Evolutionary conservation across 148 eudicot genomes (phyloP).

Genomic region (Rhododendron ovatum): DNA sequence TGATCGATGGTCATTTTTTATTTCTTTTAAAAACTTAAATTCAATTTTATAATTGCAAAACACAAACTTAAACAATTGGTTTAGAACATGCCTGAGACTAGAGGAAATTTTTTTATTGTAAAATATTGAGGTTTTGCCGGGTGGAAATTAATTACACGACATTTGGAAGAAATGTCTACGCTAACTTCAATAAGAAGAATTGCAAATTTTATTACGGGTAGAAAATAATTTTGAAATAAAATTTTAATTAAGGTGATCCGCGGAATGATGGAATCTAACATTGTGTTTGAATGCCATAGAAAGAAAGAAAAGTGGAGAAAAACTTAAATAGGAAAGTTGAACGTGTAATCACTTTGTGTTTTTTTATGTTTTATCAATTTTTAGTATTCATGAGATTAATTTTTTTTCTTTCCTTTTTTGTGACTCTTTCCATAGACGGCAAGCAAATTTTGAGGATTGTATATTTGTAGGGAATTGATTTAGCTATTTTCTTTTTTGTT

Average conservation of each 20-base stretch:
- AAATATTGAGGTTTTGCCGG: too few species aligned
- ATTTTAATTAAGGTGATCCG: neutral
- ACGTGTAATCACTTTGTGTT: neutral
- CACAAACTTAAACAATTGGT: too few species aligned
- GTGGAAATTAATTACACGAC: neutral
- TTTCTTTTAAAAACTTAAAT: too few species aligned
- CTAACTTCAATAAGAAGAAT: neutral
- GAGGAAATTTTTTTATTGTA: too few species aligned
- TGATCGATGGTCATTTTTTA: neutral
- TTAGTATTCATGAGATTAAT: neutral
- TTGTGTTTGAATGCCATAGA: neutral
- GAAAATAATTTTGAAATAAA: neutral
- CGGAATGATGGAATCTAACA: neutral
- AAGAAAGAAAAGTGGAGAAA: neutral
- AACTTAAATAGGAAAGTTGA: neutral
- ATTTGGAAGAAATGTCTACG: neutral
- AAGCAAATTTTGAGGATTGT: neutral
- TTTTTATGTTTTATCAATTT: neutral
- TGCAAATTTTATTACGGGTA: neutral
- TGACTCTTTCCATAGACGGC: neutral
- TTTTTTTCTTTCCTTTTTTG: neutral
- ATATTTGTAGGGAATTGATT: neutral
- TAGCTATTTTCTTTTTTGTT: too few species aligned
- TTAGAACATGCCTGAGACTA: too few species aligned
- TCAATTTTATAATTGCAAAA: neutral